A percentile compares a stretch with the other conserved stretches of the same genome.
Conservation (phyloP, 1,284 basidiomycete species). For the Trametes sp. region DNA sequence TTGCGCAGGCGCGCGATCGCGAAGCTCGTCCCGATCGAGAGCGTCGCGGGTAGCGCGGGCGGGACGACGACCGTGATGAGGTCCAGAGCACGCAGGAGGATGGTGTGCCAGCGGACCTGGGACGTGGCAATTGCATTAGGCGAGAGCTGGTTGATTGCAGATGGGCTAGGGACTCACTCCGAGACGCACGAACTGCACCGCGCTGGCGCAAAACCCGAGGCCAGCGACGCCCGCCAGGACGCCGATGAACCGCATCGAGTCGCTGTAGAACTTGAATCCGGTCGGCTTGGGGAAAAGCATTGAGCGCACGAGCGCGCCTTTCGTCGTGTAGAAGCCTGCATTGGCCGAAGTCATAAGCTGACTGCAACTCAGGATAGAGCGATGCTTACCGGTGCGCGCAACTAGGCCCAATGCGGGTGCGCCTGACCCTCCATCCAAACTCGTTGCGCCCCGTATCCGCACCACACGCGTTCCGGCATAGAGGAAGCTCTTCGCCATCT, state of each 20-base stretch:
- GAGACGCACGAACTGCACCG: constrained; percentile 91
- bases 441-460: constrained; percentile 79
- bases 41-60: constrained; percentile 95
- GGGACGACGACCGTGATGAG: constrained; percentile 99
- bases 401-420: constrained; percentile 88
- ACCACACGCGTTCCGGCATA: constrained; percentile 95
- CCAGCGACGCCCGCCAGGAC: constrained; percentile 91
- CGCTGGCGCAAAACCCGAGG: constrained; percentile 88
- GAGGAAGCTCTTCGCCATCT: constrained; percentile 87
- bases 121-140: background rate
- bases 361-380: background rate
- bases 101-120: constrained; percentile 91
- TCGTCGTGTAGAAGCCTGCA: constrained; percentile 95
- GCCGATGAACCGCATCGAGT: constrained; percentile 96
- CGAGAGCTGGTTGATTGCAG: background rate
- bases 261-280: constrained; percentile 97
- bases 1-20: constrained; percentile 91
- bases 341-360: background rate
- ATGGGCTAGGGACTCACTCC: constrained; percentile 59
- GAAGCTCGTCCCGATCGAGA: constrained; percentile 98
- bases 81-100: constrained; percentile 92
- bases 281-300: constrained; percentile 99
- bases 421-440: constrained; percentile 59
- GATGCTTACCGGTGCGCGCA: constrained; percentile 78
- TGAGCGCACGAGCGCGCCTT: constrained; percentile 93